Conservation (phyloP, 306 rosid species). For the Alnus glutinosa region DNA sequence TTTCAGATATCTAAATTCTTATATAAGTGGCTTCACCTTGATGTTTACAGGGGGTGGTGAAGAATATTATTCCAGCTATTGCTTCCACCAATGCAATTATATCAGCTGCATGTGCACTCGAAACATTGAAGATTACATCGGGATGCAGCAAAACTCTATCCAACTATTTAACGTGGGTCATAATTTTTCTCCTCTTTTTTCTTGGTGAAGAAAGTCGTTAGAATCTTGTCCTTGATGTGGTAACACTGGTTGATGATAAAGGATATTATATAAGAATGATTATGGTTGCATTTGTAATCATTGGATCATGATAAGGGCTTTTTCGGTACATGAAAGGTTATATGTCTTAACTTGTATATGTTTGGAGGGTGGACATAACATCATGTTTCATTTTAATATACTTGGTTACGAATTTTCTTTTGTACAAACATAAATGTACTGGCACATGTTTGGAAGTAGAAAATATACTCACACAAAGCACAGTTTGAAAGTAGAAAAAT, state of each 20-base stretch:
- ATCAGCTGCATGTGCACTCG: conserved; percentile 93
- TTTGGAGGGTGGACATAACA: neutral
- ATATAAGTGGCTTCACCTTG: conserved; percentile 5
- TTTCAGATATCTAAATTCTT: neutral
- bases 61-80: conserved; percentile 94
- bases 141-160: conserved; percentile 96
- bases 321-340: neutral
- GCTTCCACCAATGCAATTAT: conserved; percentile 98
- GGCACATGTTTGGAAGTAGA: neutral
- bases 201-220: neutral
- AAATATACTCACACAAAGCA: neutral
- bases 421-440: neutral
- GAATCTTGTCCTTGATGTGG: neutral
- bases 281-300: neutral
- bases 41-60: conserved; percentile 85
- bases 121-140: conserved; percentile 86
- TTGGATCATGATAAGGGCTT: neutral
- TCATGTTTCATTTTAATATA: neutral
- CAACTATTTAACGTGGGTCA: conserved; percentile 73
- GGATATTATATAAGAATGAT: neutral
- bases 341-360: neutral
- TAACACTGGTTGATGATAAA: neutral
- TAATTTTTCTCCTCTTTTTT: conserved; percentile 15
- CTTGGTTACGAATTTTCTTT: neutral
- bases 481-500: neutral